These are phyloP conservation scores for Corchorus olitorius DNA, from an alignment of 345 rosid genomes.

Conservation along the genomic window DNA sequence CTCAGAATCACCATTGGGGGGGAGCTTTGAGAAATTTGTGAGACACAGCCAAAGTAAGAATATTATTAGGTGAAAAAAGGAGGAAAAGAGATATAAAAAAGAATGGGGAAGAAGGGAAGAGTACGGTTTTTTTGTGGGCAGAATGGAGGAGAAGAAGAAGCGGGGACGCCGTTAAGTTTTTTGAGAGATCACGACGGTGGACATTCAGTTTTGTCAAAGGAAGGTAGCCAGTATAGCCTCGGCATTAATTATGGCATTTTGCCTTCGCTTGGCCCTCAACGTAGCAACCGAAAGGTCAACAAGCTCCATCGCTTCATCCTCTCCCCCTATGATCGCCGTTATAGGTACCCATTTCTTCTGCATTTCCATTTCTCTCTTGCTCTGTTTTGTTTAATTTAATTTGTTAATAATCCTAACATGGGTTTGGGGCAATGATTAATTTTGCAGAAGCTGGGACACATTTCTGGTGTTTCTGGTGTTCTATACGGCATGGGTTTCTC, in stretches of 20 bases:
- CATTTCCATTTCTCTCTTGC: background rate
- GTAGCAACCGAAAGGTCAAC: slow-evolving; percentile 35
- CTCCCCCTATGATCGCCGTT: slow-evolving; percentile 69
- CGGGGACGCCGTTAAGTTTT: background rate
- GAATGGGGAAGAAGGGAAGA: background rate
- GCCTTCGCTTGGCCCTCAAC: slow-evolving; percentile 71
- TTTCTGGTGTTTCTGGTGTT: slow-evolving; percentile 72
- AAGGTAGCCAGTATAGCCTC: slow-evolving; percentile 61
- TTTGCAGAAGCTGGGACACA: slow-evolving; percentile 68
- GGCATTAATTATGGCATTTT: slow-evolving; percentile 42
- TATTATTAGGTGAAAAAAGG: background rate
- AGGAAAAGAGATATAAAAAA: no score
- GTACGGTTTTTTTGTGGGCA: background rate
- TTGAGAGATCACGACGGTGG: background rate
- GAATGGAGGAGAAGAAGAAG: background rate
- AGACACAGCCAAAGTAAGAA: no score
- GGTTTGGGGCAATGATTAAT: background rate
- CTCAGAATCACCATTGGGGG: no score
- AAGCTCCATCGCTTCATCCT: slow-evolving; percentile 55
- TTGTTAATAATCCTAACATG: background rate
- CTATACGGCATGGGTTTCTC: slow-evolving; percentile 92
- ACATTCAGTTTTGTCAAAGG: slow-evolving; percentile 30
- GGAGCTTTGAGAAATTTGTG: no score
- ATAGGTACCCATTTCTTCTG: slow-evolving; percentile 42
- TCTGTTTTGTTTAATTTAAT: background rate